These are phyloP conservation scores for Barnettozyma wickerhamii DNA, from an alignment of 805 yeast species.

Conservation along the genomic window DNA sequence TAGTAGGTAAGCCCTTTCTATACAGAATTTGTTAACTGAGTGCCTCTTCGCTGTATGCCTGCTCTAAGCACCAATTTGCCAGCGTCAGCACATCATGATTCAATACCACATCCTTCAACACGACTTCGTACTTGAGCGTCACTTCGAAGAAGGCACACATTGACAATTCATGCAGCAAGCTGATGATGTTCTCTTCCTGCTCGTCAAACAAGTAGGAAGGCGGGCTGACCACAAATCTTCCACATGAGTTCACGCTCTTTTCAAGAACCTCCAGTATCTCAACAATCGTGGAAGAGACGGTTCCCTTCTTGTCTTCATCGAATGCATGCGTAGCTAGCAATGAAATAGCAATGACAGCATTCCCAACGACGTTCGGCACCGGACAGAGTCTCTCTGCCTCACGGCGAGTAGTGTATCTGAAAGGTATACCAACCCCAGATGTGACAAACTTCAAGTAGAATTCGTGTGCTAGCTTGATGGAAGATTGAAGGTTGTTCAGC, in stretches of 20 bases:
- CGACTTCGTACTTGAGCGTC: constrained; percentile 57
- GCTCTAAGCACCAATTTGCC: constrained; percentile 71
- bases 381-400: constrained; percentile 60
- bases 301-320: constrained; percentile 57
- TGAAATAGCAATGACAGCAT: constrained; percentile 58
- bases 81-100: constrained; percentile 60
- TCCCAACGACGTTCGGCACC: constrained; percentile 62
- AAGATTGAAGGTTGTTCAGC: constrained; percentile 8
- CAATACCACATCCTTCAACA: constrained; percentile 60
- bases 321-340: constrained; percentile 55
- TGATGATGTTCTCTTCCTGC: constrained; percentile 39
- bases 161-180: constrained; percentile 57
- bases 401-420: constrained; percentile 25
- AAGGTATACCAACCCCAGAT: constrained; percentile 27
- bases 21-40: constrained; percentile 20
- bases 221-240: constrained; percentile 40
- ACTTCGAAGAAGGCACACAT: constrained; percentile 61
- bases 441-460: constrained; percentile 19
- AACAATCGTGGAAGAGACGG: constrained; percentile 50
- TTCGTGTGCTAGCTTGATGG: constrained; percentile 3
- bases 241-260: constrained; percentile 50
- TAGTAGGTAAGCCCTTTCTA: too few relatives aligned
- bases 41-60: constrained; percentile 47
- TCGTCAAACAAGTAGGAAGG: constrained; percentile 19
- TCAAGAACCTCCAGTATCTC: constrained; percentile 59